Conservation (phyloP, 2,329 filamentous ascomycete species). For the Penicillium palitans region DNA sequence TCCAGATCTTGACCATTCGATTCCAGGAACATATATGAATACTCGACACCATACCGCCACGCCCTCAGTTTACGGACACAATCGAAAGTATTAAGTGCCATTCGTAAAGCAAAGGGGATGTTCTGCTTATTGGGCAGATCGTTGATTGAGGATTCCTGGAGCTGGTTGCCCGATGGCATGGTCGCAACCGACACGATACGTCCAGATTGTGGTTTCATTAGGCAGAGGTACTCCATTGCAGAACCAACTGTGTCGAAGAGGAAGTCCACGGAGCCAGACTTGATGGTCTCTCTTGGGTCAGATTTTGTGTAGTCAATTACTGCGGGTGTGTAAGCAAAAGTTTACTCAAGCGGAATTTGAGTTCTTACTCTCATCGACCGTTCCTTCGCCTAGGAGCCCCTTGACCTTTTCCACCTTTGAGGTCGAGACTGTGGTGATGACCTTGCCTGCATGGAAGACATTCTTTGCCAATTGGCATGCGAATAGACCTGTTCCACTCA, state of each 20-base stretch:
- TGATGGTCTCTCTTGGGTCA: constrained; percentile 41
- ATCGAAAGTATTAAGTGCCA: constrained; percentile 37
- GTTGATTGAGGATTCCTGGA: constrained; percentile 37
- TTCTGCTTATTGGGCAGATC: constrained; percentile 25
- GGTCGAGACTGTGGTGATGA: constrained; percentile 57
- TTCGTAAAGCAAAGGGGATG: constrained; percentile 26
- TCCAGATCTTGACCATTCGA: constrained; percentile 48
- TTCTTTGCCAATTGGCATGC: constrained; percentile 55
- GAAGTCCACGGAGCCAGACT: constrained; percentile 51
- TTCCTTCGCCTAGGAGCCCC: constrained; percentile 43
- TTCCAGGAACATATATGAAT: constrained; percentile 49
- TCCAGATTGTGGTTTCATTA: constrained; percentile 41
- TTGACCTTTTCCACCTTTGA: constrained; percentile 51
- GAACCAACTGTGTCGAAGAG: constrained; percentile 52
- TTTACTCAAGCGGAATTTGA: background rate
- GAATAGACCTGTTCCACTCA: constrained; percentile 51
- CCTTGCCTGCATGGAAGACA: constrained; percentile 48
- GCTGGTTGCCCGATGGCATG: constrained; percentile 37
- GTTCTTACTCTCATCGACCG: constrained; percentile 47
- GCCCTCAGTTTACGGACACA: constrained; percentile 45
- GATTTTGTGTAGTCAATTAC: constrained; percentile 54
- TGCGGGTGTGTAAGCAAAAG: constrained; percentile 10
- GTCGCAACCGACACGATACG: constrained; percentile 41
- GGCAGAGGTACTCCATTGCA: constrained; percentile 46
- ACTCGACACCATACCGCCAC: constrained; percentile 48